Conservation (phyloP, 495 filamentous ascomycete species). For the Amniculicola lignicola region DNA sequence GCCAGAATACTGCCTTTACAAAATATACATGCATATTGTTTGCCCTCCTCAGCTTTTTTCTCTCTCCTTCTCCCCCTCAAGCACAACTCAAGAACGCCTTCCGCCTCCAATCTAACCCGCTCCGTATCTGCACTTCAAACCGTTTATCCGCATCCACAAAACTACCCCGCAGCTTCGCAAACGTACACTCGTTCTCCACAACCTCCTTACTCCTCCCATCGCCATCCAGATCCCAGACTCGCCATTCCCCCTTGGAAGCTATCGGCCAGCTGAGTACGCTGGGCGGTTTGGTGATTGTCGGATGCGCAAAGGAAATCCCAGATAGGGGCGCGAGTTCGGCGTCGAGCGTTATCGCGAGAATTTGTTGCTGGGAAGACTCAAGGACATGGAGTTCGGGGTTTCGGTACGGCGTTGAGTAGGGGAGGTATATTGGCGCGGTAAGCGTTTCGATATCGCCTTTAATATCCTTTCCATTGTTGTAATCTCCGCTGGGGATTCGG, state of each 20-base stretch:
- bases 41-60: too few relatives aligned
- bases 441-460: not conserved
- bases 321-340: not conserved
- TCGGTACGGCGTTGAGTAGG: conserved; percentile 16
- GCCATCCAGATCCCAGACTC: not conserved
- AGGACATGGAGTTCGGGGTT: conserved; percentile 3
- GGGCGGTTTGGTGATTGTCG: not conserved
- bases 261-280: not conserved
- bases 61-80: too few relatives aligned
- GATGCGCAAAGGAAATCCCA: not conserved
- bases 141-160: conserved; percentile 9
- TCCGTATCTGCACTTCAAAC: conserved; percentile 12
- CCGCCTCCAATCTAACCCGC: conserved; percentile 13
- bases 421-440: conserved; percentile 6
- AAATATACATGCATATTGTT: too few relatives aligned
- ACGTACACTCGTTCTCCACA: not conserved
- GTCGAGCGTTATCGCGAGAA: not conserved
- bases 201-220: conserved; percentile 3
- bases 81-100: conserved; percentile 13
- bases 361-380: not conserved
- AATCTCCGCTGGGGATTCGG: not conserved
- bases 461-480: not conserved
- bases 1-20: too few relatives aligned
- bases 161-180: conserved; percentile 9
- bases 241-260: not conserved